Percentiles rank a stretch among this genome's conserved stretches.
Evolutionary conservation across 1,284 basidiomycete genomes (phyloP).

Genomic region (Fomitopsis betulina): DNA sequence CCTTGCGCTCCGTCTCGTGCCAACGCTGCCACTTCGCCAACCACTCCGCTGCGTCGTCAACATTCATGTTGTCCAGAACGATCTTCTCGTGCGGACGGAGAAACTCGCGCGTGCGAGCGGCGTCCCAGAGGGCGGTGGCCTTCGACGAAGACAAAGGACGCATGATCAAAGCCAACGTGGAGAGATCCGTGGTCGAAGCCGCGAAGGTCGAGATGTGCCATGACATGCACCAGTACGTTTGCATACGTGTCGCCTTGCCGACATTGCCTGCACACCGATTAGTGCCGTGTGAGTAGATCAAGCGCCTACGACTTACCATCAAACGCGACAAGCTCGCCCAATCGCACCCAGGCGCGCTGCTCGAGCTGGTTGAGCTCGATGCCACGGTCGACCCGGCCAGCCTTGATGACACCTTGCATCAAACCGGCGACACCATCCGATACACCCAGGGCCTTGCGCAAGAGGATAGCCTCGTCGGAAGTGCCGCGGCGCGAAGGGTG

Average conservation of each 20-base stretch:
- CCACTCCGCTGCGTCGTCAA: constrained; percentile 42
- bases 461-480: constrained; percentile 31
- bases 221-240: constrained; percentile 48
- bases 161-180: constrained; percentile 53
- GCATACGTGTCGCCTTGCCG: constrained; percentile 38
- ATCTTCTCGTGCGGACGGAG: constrained; percentile 47
- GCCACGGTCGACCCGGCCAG: constrained; percentile 24
- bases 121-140: constrained; percentile 28
- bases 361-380: constrained; percentile 41
- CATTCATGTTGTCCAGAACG: constrained; percentile 45
- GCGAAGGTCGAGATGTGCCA: constrained; percentile 35
- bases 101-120: constrained; percentile 26
- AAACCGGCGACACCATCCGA: constrained; percentile 36
- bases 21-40: constrained; percentile 33
- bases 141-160: constrained; percentile 37
- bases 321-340: constrained; percentile 48
- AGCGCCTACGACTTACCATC: constrained; percentile 26
- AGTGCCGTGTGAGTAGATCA: not conserved
- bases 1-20: constrained; percentile 27
- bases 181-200: constrained; percentile 43
- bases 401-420: constrained; percentile 29
- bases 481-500: constrained; percentile 30
- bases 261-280: constrained; percentile 21
- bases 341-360: constrained; percentile 47
- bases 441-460: constrained; percentile 39